Evolutionary conservation across 2,329 filamentous ascomycete genomes (phyloP).

Genomic region (Ascosphaera apis): DNA sequence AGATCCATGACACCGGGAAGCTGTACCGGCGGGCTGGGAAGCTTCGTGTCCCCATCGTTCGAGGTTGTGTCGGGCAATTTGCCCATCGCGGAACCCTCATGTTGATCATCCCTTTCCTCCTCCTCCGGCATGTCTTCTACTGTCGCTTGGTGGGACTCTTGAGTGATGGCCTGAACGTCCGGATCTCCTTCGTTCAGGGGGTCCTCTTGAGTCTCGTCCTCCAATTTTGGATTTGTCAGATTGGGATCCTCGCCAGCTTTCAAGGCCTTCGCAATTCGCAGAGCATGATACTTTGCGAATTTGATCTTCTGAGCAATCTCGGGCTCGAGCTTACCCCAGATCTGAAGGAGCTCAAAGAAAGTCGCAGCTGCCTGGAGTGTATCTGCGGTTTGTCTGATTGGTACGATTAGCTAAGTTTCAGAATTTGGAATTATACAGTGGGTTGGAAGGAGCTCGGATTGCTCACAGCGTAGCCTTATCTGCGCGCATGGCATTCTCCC

Average conservation of each 20-base stretch:
- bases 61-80: no score
- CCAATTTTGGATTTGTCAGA: slow-evolving; percentile 45
- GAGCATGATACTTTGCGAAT: slow-evolving; percentile 87
- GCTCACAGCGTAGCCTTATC: slow-evolving; percentile 59
- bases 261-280: slow-evolving; percentile 73
- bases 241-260: slow-evolving; percentile 86
- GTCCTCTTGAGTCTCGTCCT: slow-evolving; percentile 28
- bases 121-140: slow-evolving; percentile 40
- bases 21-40: slow-evolving; percentile 5
- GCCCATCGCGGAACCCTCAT: no score
- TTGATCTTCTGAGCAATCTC: slow-evolving; percentile 75
- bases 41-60: slow-evolving; percentile 1
- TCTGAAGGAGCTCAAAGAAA: slow-evolving; percentile 68
- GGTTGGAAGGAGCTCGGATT: no score
- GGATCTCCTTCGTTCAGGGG: slow-evolving; percentile 31
- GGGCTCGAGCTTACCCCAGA: slow-evolving; percentile 55
- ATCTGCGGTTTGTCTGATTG: slow-evolving; percentile 58
- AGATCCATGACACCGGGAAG: slow-evolving; percentile 6
- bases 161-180: slow-evolving; percentile 29
- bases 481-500: slow-evolving; percentile 57
- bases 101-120: slow-evolving; percentile 19
- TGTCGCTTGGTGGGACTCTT: slow-evolving; percentile 22
- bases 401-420: slow-evolving; percentile 2
- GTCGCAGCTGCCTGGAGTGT: slow-evolving; percentile 84
- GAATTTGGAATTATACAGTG: neutral